phyloP scores from a whole-genome alignment of 1,284 basidiomycete species.

The Malassezia psittaci region DNA sequence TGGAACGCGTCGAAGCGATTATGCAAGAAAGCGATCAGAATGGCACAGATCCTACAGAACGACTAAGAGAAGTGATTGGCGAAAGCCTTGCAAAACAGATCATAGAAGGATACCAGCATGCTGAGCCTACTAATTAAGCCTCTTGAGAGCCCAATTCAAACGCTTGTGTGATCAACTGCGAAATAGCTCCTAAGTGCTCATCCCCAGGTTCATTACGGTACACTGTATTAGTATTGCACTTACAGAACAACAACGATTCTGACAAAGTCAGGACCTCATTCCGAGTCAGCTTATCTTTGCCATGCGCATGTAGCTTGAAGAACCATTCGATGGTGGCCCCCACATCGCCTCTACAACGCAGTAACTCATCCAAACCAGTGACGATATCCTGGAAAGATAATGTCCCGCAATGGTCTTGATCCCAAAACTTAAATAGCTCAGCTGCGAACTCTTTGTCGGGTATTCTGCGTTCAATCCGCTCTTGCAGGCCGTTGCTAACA shows the following conservation, averaged over 20 bases:
- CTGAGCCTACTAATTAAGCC: background rate
- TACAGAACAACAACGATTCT: conserved; percentile 71
- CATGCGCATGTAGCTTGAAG: conserved; percentile 79
- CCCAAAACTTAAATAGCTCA: conserved; percentile 39
- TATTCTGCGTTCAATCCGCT: conserved; percentile 41
- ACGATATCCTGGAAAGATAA: conserved; percentile 65
- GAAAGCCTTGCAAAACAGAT: conserved; percentile 31
- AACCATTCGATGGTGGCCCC: conserved; percentile 99
- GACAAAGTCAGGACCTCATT: conserved; percentile 85
- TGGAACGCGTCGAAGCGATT: conserved; percentile 30
- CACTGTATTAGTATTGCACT: conserved; percentile 61
- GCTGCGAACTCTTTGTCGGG: conserved; percentile 38
- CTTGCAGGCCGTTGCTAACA: conserved; percentile 52
- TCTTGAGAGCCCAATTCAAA: conserved; percentile 22
- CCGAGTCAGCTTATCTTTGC: conserved; percentile 84
- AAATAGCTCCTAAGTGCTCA: conserved; percentile 64
- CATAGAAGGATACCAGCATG: conserved; percentile 21
- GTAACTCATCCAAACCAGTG: conserved; percentile 74
- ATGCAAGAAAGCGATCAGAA: conserved; percentile 25
- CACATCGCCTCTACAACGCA: conserved; percentile 64
- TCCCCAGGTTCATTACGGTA: conserved; percentile 97
- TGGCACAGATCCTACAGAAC: conserved; percentile 28
- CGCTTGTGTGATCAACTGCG: conserved; percentile 35
- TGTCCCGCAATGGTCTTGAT: conserved; percentile 34
- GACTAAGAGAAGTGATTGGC: conserved; percentile 28